Evolutionary conservation across 495 filamentous ascomycete species (phyloP).

Genomic region (Lepraria neglecta): DNA sequence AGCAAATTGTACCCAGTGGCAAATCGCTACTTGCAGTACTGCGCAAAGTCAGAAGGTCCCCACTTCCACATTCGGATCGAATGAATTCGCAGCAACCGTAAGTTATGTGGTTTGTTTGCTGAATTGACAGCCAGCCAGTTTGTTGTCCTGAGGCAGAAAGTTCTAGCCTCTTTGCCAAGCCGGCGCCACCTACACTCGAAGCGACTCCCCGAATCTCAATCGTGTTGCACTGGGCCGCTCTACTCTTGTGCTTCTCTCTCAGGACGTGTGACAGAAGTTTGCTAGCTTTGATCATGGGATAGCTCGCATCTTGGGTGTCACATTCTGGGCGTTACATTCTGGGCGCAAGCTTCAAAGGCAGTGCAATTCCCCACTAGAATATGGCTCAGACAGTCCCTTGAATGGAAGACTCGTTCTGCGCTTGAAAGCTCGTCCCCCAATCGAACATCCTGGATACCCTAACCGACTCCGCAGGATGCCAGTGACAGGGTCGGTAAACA

Average conservation of each 20-base stretch:
- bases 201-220: too few relatives aligned
- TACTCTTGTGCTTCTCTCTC: too few relatives aligned
- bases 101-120: too few relatives aligned
- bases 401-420: neutral
- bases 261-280: too few relatives aligned
- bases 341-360: neutral
- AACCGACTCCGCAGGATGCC: too few relatives aligned
- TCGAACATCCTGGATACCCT: too few relatives aligned
- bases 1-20: slow-evolving; percentile 24
- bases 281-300: neutral
- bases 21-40: neutral
- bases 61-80: neutral
- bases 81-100: neutral
- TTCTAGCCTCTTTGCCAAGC: too few relatives aligned
- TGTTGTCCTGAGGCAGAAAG: too few relatives aligned
- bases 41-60: neutral
- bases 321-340: neutral
- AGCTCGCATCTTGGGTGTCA: neutral
- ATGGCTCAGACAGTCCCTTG: neutral
- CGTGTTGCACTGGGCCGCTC: too few relatives aligned
- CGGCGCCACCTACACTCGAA: too few relatives aligned
- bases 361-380: neutral
- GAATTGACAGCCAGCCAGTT: too few relatives aligned
- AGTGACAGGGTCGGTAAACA: too few relatives aligned
- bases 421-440: neutral